phyloP scores from a whole-genome alignment of 2,329 filamentous ascomycete genomes.

The Fusarium lyarnte region DNA sequence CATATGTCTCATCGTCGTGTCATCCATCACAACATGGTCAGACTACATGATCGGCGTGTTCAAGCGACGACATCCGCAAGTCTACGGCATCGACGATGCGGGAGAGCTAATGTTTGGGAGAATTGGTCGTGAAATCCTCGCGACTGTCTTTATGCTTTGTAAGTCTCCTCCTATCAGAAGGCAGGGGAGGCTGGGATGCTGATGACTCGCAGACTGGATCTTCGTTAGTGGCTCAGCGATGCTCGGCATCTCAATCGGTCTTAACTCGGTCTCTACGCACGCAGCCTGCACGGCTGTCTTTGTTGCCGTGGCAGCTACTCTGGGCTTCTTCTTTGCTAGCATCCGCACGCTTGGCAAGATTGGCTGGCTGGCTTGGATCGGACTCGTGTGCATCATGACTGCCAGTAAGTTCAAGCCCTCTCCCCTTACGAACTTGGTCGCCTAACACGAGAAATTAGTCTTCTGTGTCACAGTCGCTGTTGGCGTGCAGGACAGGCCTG shows the following conservation, averaged over 20 bases:
- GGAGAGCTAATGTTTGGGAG: slow-evolving; percentile 60
- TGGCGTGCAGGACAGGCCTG: slow-evolving; percentile 25
- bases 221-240: slow-evolving; percentile 33
- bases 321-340: slow-evolving; percentile 46
- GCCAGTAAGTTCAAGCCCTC: slow-evolving; percentile 18
- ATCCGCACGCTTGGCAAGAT: slow-evolving; percentile 47
- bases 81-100: slow-evolving; percentile 65
- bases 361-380: slow-evolving; percentile 48
- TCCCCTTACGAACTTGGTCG: too few species aligned
- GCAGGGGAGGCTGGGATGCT: not conserved
- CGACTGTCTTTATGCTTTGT: slow-evolving; percentile 50
- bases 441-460: not conserved
- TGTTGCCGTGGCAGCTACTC: slow-evolving; percentile 47
- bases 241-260: slow-evolving; percentile 50
- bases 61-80: slow-evolving; percentile 59
- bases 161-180: not conserved
- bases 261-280: slow-evolving; percentile 54
- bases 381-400: slow-evolving; percentile 26
- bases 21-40: slow-evolving; percentile 47
- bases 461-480: slow-evolving; percentile 31
- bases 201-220: slow-evolving; percentile 11
- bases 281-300: slow-evolving; percentile 53
- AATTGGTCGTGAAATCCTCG: slow-evolving; percentile 55
- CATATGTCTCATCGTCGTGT: slow-evolving; percentile 53
- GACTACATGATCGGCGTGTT: slow-evolving; percentile 58